Evolutionary conservation across 2,329 filamentous ascomycete genomes (phyloP).

Genomic region (Aureobasidium melanogenum): DNA sequence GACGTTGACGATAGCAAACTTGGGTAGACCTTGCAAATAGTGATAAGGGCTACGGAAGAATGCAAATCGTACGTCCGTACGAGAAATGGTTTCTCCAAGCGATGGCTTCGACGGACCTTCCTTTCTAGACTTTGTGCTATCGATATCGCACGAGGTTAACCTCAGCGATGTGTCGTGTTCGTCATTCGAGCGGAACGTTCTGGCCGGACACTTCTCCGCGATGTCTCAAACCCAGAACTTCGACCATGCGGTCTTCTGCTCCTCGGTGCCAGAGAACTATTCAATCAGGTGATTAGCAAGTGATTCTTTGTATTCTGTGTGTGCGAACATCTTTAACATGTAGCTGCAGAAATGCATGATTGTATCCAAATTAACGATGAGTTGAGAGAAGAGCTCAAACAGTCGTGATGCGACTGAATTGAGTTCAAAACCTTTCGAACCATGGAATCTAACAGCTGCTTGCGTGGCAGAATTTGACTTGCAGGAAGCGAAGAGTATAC

Average conservation of each 20-base stretch:
- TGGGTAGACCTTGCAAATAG: conserved; percentile 1
- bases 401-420: no score
- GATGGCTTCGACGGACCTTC: neutral
- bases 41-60: neutral
- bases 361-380: no score
- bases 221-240: conserved; percentile 57
- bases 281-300: neutral
- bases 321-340: no score
- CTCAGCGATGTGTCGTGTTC: neutral
- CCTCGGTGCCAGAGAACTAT: conserved; percentile 58
- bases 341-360: no score
- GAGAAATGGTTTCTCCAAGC: neutral
- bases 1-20: neutral
- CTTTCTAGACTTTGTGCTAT: neutral
- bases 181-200: neutral
- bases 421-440: no score
- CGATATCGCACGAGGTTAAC: neutral
- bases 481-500: neutral
- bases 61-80: neutral
- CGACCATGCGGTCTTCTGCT: conserved; percentile 63
- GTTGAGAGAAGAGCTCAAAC: no score
- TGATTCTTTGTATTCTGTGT: neutral
- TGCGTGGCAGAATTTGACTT: neutral
- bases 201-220: neutral
- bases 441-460: no score